Conservation (phyloP, 768 basidiomycete genomes). For the Termitomyces bulborhizus region DNA sequence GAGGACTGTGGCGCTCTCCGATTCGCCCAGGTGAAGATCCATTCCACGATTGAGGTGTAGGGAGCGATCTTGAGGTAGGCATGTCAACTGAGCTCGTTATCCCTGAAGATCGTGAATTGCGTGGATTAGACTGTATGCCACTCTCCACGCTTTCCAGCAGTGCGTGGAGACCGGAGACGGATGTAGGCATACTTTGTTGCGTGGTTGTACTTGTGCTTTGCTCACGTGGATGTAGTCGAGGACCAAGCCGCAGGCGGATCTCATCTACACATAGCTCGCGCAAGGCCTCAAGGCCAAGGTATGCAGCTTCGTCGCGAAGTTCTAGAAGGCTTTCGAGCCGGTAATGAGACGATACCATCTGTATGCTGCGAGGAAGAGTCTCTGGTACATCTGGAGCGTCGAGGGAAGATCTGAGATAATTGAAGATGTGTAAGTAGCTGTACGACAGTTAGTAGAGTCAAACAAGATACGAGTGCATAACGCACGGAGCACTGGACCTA, state of each 20-base stretch:
- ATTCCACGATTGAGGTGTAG: slow-evolving; percentile 42
- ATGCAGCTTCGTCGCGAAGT: slow-evolving; percentile 73
- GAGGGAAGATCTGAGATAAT: slow-evolving; percentile 60
- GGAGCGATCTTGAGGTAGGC: slow-evolving; percentile 24
- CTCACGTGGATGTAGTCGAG: slow-evolving; percentile 36
- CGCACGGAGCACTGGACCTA: slow-evolving; percentile 74
- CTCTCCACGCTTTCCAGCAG: slow-evolving; percentile 48
- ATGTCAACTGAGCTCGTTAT: slow-evolving; percentile 13
- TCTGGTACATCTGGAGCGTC: slow-evolving; percentile 40
- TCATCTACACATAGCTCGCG: slow-evolving; percentile 63
- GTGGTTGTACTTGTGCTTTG: slow-evolving; percentile 27
- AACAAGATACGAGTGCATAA: slow-evolving; percentile 8
- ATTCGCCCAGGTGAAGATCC: slow-evolving; percentile 23
- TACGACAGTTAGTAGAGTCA: slow-evolving; percentile 2
- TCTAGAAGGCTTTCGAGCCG: slow-evolving; percentile 66
- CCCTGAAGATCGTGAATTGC: slow-evolving; percentile 15
- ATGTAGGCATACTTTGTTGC: slow-evolving; percentile 47
- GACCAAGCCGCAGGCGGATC: slow-evolving; percentile 44
- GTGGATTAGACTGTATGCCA: slow-evolving; percentile 17
- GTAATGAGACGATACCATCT: slow-evolving; percentile 35
- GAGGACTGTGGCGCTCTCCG: slow-evolving; percentile 25
- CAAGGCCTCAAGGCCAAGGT: slow-evolving; percentile 63
- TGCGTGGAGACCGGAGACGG: slow-evolving; percentile 55
- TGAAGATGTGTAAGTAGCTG: slow-evolving; percentile 68
- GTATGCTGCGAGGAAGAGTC: slow-evolving; percentile 54